A percentile compares a stretch with the other conserved stretches of the same genome.
Evolutionary conservation across 2,329 filamentous ascomycete genomes (phyloP).

Genomic region (Mollisia scopiformis): DNA sequence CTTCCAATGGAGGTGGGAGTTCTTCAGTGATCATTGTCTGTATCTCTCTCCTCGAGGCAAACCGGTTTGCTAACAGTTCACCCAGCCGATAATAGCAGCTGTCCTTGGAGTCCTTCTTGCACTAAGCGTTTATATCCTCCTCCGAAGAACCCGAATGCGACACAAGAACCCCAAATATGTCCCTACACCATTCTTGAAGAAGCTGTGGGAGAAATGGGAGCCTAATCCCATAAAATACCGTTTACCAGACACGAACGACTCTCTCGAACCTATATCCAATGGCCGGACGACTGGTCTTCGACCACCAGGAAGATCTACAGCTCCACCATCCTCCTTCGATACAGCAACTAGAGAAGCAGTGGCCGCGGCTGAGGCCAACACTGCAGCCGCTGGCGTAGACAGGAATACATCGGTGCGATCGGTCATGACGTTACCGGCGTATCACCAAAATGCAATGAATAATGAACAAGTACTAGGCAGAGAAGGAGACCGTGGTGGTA

Average conservation of each 20-base stretch:
- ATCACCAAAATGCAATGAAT: conserved; percentile 72
- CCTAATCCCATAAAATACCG: conserved; percentile 31
- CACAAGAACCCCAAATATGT: conserved; percentile 53
- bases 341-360: conserved; percentile 10
- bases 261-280: conserved; percentile 43
- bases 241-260: conserved; percentile 36
- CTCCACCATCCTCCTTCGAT: conserved; percentile 20
- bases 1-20: not conserved
- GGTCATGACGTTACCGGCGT: conserved; percentile 91
- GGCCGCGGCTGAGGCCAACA: conserved; percentile 3
- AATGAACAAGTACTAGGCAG: conserved; percentile 83
- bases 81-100: conserved; percentile 11
- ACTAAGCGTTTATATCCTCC: conserved; percentile 21
- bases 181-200: conserved; percentile 52
- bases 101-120: conserved; percentile 26
- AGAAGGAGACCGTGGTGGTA: conserved; percentile 88
- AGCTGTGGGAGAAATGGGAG: conserved; percentile 53
- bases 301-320: conserved; percentile 9
- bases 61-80: not conserved
- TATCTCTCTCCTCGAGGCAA: not conserved
- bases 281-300: conserved; percentile 5
- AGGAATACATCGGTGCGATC: conserved; percentile 86
- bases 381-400: conserved; percentile 56
- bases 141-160: conserved; percentile 45
- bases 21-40: conserved; percentile 11